Percentiles rank a stretch among this genome's conserved stretches.
Conservation (phyloP, 805 yeast species). For the Ogataea kodamae region DNA sequence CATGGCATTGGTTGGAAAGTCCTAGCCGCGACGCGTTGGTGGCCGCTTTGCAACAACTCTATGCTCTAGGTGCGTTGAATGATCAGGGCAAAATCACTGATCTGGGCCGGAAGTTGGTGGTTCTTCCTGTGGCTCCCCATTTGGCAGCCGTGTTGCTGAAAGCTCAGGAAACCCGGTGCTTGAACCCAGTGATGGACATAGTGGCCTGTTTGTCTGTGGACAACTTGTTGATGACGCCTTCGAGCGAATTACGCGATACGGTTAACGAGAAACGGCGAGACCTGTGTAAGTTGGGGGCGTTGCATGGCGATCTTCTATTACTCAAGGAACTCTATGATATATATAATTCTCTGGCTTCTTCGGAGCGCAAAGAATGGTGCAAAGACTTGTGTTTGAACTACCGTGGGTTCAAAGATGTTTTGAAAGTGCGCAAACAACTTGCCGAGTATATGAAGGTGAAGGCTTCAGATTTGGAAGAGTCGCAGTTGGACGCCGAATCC, state of each 20-base stretch:
- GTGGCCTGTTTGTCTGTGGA: conserved; percentile 93
- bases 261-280: conserved; percentile 71
- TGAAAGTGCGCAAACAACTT: conserved; percentile 72
- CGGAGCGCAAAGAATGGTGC: conserved; percentile 80
- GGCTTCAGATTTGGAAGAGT: conserved; percentile 39
- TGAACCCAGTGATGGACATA: conserved; percentile 75
- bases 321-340: conserved; percentile 72
- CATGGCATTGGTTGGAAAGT: conserved; percentile 90
- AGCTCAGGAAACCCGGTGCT: conserved; percentile 52
- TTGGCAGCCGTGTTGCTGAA: conserved; percentile 77
- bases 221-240: conserved; percentile 76
- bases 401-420: conserved; percentile 77
- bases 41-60: conserved; percentile 74
- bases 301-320: conserved; percentile 80
- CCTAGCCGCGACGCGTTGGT: conserved; percentile 78
- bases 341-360: conserved; percentile 42
- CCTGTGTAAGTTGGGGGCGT: conserved; percentile 65
- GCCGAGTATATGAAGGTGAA: conserved; percentile 61
- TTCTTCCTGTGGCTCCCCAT: conserved; percentile 90
- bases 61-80: conserved; percentile 74
- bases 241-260: conserved; percentile 78
- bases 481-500: conserved; percentile 46
- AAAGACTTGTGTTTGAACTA: conserved; percentile 67
- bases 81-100: conserved; percentile 72
- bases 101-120: conserved; percentile 82